Evolutionary conservation across 192 early-diverging fungal species (phyloP).

Genomic region (Diversispora eburnea): DNA sequence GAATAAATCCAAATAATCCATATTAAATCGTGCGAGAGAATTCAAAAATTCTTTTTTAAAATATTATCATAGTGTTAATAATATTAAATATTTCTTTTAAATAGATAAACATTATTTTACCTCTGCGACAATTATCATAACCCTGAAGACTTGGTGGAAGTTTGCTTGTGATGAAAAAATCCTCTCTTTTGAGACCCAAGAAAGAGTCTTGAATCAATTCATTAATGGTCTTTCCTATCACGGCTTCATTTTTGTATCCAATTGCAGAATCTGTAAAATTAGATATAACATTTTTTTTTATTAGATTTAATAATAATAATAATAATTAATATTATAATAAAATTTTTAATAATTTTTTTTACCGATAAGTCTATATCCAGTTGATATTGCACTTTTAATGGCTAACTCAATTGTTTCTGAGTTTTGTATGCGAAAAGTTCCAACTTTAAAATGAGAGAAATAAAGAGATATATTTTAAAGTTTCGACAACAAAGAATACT

Average conservation of each 20-base stretch:
- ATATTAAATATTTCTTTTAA: neutral
- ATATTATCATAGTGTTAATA: neutral
- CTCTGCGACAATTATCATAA: conserved; percentile 53
- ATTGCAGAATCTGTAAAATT: conserved; percentile 55
- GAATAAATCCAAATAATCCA: conserved; percentile 72
- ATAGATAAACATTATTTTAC: conserved; percentile 20
- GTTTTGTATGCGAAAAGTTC: conserved; percentile 16
- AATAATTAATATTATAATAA: neutral
- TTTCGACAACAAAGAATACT: neutral
- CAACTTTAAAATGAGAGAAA: neutral
- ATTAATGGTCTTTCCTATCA: conserved; percentile 51
- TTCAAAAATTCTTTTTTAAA: conserved; percentile 44
- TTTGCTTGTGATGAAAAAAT: conserved; percentile 71
- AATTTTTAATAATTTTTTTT: neutral
- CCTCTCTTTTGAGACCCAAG: conserved; percentile 49
- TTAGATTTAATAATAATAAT: too few relatives aligned
- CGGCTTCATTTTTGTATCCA: conserved; percentile 62
- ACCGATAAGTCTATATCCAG: conserved; percentile 26
- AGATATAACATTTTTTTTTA: too few relatives aligned
- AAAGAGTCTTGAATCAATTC: conserved; percentile 43
- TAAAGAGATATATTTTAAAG: neutral
- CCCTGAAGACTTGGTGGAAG: conserved; percentile 69
- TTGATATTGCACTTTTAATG: neutral
- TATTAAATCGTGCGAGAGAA: conserved; percentile 54
- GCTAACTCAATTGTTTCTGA: conserved; percentile 9